A percentile compares a stretch with the other conserved stretches of the same genome.
These are phyloP conservation scores for Detonula confervacea DNA, from an alignment of 352 stramenopile species.

Conservation along the genomic window DNA sequence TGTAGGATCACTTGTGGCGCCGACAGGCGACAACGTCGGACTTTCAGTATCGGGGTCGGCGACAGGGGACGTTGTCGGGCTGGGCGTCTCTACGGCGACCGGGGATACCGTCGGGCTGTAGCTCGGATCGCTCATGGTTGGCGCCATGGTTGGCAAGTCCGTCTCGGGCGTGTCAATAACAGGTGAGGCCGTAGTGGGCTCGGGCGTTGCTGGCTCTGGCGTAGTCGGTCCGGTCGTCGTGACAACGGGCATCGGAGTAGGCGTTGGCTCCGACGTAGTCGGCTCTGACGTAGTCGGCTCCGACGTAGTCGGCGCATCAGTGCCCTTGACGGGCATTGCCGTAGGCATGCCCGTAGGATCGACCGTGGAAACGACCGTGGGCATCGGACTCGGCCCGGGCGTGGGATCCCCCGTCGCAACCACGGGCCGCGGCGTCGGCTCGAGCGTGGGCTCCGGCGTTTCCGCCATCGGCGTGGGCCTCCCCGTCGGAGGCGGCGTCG, in stretches of 20 bases:
- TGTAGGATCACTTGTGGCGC: too few species aligned
- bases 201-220: conserved; percentile 14
- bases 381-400: too few species aligned
- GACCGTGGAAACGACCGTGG: too few species aligned
- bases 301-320: not conserved
- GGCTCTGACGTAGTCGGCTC: not conserved
- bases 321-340: not conserved
- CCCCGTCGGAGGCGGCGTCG: not conserved
- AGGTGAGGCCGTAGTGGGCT: not conserved
- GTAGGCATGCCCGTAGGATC: not conserved
- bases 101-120: too few species aligned
- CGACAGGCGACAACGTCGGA: too few species aligned
- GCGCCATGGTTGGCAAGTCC: not conserved
- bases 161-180: conserved; percentile 2
- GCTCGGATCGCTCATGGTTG: too few species aligned
- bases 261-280: not conserved
- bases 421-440: not conserved
- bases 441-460: not conserved
- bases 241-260: too few species aligned
- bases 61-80: too few species aligned
- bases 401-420: too few species aligned
- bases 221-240: conserved; percentile 1
- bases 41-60: too few species aligned
- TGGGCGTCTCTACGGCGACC: too few species aligned
- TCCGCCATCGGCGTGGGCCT: not conserved